phyloP scores from a whole-genome alignment of 2,329 filamentous ascomycete genomes.

The Pyrenophora teres region DNA sequence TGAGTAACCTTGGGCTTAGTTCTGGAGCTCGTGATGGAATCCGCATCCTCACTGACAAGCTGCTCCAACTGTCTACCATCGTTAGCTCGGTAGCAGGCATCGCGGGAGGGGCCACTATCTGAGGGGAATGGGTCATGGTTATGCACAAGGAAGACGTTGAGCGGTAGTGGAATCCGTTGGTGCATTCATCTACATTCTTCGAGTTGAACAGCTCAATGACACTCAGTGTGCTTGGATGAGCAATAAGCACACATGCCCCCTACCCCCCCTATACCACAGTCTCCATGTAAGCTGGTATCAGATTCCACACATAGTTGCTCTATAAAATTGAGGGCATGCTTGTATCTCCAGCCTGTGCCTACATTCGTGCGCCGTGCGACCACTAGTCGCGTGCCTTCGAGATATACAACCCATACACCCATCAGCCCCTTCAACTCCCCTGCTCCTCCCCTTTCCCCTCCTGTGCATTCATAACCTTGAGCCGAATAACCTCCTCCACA shows the following conservation, averaged over 20 bases:
- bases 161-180: background rate
- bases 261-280: no score
- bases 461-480: constrained; percentile 45
- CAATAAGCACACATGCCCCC: no score
- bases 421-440: constrained; percentile 20
- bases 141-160: background rate
- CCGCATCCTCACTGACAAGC: constrained; percentile 24
- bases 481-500: constrained; percentile 73
- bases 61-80: constrained; percentile 36
- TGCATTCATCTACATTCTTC: no score
- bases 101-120: constrained; percentile 9
- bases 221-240: no score
- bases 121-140: background rate
- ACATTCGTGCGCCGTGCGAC: background rate
- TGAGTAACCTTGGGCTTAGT: constrained; percentile 8
- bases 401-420: background rate
- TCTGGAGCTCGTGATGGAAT: constrained; percentile 24
- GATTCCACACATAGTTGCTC: background rate
- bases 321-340: background rate
- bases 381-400: background rate
- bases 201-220: no score
- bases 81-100: constrained; percentile 20
- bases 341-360: background rate
- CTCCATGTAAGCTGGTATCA: background rate
- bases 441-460: constrained; percentile 33